Evolutionary conservation across 306 rosid species (phyloP).

Genomic region (Carpinus viminea): DNA sequence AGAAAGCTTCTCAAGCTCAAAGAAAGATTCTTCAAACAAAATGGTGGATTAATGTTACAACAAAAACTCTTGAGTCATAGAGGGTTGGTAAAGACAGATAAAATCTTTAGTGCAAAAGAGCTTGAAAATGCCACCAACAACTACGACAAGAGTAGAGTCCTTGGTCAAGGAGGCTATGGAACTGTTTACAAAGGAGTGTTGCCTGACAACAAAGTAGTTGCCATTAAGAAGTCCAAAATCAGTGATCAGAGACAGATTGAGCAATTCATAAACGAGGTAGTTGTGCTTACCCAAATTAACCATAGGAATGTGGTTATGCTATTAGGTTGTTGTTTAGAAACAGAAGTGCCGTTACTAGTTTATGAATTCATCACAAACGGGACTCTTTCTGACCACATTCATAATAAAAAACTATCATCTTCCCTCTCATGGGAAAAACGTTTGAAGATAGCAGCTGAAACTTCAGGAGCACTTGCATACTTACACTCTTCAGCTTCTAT

Average conservation of each 20-base stretch:
- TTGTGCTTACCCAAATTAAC: slow-evolving; percentile 45
- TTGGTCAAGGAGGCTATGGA: slow-evolving; percentile 50
- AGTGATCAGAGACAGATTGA: slow-evolving; percentile 33
- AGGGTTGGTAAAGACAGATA: slow-evolving; percentile 6
- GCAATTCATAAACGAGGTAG: slow-evolving; percentile 51
- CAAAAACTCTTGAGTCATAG: slow-evolving; percentile 25
- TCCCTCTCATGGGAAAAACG: slow-evolving; percentile 40
- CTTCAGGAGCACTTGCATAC: slow-evolving; percentile 51
- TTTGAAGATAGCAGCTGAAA: slow-evolving; percentile 44
- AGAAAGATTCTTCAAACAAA: slow-evolving; percentile 33
- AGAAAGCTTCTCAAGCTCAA: slow-evolving; percentile 34
- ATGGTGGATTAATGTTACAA: slow-evolving; percentile 46
- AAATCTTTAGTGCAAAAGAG: slow-evolving; percentile 30
- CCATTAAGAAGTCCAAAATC: slow-evolving; percentile 52
- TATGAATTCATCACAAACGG: slow-evolving; percentile 48
- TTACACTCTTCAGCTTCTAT: slow-evolving; percentile 45
- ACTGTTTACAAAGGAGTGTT: slow-evolving; percentile 47
- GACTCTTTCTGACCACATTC: slow-evolving; percentile 37
- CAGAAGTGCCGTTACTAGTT: slow-evolving; percentile 59
- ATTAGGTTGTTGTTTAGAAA: slow-evolving; percentile 55
- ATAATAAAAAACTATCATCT: slow-evolving; percentile 3
- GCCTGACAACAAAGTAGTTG: slow-evolving; percentile 18
- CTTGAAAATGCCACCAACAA: slow-evolving; percentile 47
- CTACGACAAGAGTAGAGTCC: slow-evolving; percentile 24
- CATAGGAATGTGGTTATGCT: slow-evolving; percentile 52